These are phyloP conservation scores for Aspergillus sparsus DNA, from an alignment of 495 filamentous ascomycete species.

Conservation along the genomic window DNA sequence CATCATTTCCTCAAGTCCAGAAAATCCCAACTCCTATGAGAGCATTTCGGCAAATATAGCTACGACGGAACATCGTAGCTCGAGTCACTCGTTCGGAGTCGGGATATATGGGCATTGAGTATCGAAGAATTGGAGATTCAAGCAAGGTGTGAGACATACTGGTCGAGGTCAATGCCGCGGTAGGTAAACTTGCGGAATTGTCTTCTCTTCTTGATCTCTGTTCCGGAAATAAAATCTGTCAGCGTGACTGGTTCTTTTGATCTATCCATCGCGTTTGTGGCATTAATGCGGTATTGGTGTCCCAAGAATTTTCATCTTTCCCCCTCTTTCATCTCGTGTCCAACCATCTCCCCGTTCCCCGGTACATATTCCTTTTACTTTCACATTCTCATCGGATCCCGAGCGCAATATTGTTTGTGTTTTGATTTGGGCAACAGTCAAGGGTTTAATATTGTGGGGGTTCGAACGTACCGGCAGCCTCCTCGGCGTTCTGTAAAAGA, in stretches of 20 bases:
- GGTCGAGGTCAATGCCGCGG: slow-evolving; percentile 98
- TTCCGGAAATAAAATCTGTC: slow-evolving; percentile 36
- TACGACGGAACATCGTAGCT: slow-evolving; percentile 5
- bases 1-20: not conserved
- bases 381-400: slow-evolving; percentile 19
- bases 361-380: not conserved
- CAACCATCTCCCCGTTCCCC: slow-evolving; percentile 13
- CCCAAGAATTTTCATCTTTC: not conserved
- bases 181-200: slow-evolving; percentile 99
- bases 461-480: slow-evolving; percentile 77
- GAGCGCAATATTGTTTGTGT: slow-evolving; percentile 5
- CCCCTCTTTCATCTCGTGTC: slow-evolving; percentile 16
- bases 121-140: not conserved
- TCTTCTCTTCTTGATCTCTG: slow-evolving; percentile 98
- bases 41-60: slow-evolving; percentile 8
- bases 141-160: slow-evolving; percentile 61
- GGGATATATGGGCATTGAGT: slow-evolving; percentile 51
- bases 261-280: slow-evolving; percentile 12
- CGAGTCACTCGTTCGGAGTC: slow-evolving; percentile 66
- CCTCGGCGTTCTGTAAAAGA: slow-evolving; percentile 75
- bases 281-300: slow-evolving; percentile 7
- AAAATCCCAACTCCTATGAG: slow-evolving; percentile 8
- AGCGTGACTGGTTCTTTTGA: slow-evolving; percentile 35
- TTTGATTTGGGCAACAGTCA: slow-evolving; percentile 9
- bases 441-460: slow-evolving; percentile 18